A percentile compares a stretch with the other conserved stretches of the same genome.
Evolutionary conservation across 345 rosid species (phyloP).

Genomic region (Lumnitzera racemosa): DNA sequence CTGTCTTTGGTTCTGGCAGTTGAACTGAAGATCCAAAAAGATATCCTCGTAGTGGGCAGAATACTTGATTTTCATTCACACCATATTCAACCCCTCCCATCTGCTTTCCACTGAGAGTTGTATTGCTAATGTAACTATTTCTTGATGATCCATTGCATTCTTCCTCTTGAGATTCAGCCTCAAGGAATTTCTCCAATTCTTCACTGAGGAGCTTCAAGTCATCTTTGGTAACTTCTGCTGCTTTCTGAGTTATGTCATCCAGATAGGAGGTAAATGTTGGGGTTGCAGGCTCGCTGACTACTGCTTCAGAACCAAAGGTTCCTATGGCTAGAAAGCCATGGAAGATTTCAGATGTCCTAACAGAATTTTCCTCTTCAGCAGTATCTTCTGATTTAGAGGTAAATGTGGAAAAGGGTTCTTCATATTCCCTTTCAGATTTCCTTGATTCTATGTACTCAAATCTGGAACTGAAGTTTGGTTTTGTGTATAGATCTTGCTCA

Average conservation of each 20-base stretch:
- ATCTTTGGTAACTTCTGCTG: slow-evolving; percentile 46
- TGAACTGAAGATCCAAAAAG: slow-evolving; percentile 59
- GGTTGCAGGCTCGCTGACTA: slow-evolving; percentile 47
- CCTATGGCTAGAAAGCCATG: slow-evolving; percentile 88
- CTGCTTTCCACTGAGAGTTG: slow-evolving; percentile 47
- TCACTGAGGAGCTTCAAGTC: slow-evolving; percentile 55
- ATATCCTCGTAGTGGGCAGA: slow-evolving; percentile 78
- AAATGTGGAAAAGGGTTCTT: slow-evolving; percentile 26
- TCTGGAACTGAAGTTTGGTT: slow-evolving; percentile 34
- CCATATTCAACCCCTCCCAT: slow-evolving; percentile 30
- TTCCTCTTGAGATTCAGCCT: slow-evolving; percentile 72
- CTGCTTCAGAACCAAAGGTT: slow-evolving; percentile 63
- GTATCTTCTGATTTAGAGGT: slow-evolving; percentile 10
- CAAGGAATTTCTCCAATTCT: slow-evolving; percentile 71
- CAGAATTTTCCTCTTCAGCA: slow-evolving; percentile 27
- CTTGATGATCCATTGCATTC: slow-evolving; percentile 49
- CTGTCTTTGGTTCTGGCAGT: slow-evolving; percentile 40
- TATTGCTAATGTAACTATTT: slow-evolving; percentile 52
- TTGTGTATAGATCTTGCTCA: slow-evolving; percentile 27
- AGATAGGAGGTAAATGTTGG: slow-evolving; percentile 55
- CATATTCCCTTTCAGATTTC: slow-evolving; percentile 29
- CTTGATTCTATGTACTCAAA: slow-evolving; percentile 24
- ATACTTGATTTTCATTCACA: slow-evolving; percentile 32
- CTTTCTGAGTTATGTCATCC: slow-evolving; percentile 34
- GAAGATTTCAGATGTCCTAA: slow-evolving; percentile 41